phyloP scores from a whole-genome alignment of 179 eudicot genomes.

The Beta lomatogona region DNA sequence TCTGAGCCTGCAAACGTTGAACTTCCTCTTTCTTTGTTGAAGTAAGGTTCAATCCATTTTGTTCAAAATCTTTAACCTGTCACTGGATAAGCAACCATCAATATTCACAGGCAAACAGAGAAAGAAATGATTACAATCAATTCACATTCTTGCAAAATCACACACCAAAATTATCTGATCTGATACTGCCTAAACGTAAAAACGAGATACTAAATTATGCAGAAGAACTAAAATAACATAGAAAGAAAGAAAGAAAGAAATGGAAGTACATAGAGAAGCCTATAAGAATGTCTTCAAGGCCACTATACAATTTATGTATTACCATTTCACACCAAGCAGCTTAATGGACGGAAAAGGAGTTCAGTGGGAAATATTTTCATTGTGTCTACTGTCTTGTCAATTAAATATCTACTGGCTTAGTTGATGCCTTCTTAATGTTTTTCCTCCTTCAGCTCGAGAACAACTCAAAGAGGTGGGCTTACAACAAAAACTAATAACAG shows the following conservation, averaged over 20 bases:
- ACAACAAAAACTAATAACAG: neutral
- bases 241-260: no score
- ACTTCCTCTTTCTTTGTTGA: conserved; percentile 80
- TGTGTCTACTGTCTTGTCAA: neutral
- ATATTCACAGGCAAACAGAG: conserved; percentile 19
- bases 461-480: neutral
- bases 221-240: neutral
- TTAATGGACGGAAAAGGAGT: neutral
- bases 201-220: neutral
- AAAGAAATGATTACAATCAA: neutral
- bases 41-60: conserved; percentile 82
- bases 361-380: neutral
- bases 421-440: neutral
- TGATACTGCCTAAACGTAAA: no score
- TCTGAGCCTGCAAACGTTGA: conserved; percentile 68
- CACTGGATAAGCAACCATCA: conserved; percentile 42
- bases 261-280: no score
- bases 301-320: no score
- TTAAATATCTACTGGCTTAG: neutral
- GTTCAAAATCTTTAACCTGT: conserved; percentile 93
- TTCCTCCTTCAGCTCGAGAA: neutral
- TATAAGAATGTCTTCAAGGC: neutral
- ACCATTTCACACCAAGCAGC: neutral
- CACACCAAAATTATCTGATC: neutral
- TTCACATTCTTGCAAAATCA: neutral